These are phyloP conservation scores for Aspergillus sp. DNA, from an alignment of 2,329 filamentous ascomycete species.

Conservation along the genomic window DNA sequence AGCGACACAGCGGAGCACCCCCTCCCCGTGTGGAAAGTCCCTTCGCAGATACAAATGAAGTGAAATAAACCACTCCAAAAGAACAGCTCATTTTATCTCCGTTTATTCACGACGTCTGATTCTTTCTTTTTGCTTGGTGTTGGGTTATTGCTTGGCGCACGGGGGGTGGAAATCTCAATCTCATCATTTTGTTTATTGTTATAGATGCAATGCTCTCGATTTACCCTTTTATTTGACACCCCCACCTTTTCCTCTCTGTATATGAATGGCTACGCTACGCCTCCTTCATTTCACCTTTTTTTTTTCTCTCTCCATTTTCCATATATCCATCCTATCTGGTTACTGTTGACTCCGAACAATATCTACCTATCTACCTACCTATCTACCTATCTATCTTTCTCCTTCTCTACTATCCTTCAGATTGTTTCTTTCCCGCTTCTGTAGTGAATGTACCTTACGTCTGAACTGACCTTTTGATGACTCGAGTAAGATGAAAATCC, in stretches of 20 bases:
- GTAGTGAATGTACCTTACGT: neutral
- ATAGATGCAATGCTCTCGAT: slow-evolving; percentile 6
- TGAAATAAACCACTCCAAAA: slow-evolving; percentile 29
- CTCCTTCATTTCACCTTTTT: neutral
- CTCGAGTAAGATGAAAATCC: neutral
- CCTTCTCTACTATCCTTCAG: neutral
- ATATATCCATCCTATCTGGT: neutral
- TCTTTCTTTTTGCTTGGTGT: neutral
- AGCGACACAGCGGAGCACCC: slow-evolving; percentile 30
- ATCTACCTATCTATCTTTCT: neutral
- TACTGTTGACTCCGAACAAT: neutral
- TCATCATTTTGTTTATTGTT: neutral
- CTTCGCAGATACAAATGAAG: slow-evolving; percentile 46
- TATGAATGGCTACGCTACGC: slow-evolving; percentile 19
- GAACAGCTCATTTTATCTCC: neutral
- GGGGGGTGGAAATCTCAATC: slow-evolving; percentile 1
- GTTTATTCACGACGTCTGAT: slow-evolving; percentile 9
- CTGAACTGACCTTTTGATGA: neutral
- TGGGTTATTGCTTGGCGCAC: slow-evolving; percentile 12
- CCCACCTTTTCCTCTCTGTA: slow-evolving; percentile 24
- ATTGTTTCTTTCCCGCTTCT: neutral
- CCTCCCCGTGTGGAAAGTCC: slow-evolving; percentile 39
- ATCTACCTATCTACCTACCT: neutral
- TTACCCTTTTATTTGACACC: neutral
- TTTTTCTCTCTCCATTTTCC: neutral